Conservation (phyloP, 179 eudicot genomes). For the Heliamphora pulchella region DNA sequence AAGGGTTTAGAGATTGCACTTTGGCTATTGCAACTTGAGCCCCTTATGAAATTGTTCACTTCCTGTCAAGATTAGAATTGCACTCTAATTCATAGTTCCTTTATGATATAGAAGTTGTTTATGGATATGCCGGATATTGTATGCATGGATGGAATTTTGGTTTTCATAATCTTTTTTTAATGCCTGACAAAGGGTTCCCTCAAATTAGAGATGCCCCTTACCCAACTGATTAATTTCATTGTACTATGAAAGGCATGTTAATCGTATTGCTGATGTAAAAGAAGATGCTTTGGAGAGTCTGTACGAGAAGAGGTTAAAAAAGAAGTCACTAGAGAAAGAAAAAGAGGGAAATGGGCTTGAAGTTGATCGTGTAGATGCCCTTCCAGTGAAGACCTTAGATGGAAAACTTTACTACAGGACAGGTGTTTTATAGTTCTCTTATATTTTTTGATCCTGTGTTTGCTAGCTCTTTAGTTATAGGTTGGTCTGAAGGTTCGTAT, state of each 20-base stretch:
- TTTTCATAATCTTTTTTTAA: neutral
- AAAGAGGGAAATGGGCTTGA: constrained; percentile 42
- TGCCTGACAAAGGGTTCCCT: neutral
- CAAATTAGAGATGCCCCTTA: neutral
- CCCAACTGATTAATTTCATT: constrained; percentile 4
- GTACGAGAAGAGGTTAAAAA: constrained; percentile 49
- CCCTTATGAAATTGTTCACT: neutral
- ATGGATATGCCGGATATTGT: neutral
- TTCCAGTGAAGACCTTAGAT: constrained; percentile 80
- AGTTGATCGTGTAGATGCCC: constrained; percentile 89
- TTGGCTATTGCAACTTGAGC: neutral
- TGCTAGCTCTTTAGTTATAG: neutral
- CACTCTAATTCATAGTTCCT: neutral
- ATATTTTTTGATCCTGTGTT: neutral
- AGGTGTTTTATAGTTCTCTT: constrained; percentile 30
- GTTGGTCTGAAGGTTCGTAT: constrained; percentile 3
- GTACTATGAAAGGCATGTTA: constrained; percentile 53
- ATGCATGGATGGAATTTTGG: neutral
- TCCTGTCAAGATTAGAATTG: neutral
- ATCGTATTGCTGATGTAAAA: constrained; percentile 72
- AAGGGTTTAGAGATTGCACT: neutral
- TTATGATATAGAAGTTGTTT: neutral
- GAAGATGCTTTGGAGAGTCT: constrained; percentile 65
- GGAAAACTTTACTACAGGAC: constrained; percentile 63
- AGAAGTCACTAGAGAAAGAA: constrained; percentile 42